Percentiles rank a stretch among this genome's conserved stretches.
These are phyloP conservation scores for Delonix regia DNA, from an alignment of 306 rosid species.

Conservation along the genomic window DNA sequence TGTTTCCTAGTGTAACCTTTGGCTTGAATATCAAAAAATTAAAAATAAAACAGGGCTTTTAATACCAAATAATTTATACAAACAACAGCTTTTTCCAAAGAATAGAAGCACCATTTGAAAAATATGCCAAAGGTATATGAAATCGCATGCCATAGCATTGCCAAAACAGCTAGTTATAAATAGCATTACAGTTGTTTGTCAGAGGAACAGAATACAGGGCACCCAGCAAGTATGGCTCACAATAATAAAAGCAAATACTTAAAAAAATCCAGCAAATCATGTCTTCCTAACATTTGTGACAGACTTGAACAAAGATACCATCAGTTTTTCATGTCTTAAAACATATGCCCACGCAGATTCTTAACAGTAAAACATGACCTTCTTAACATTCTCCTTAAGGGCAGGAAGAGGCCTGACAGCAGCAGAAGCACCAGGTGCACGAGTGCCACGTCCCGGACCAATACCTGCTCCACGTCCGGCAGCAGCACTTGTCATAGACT, in stretches of 20 bases:
- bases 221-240: neutral
- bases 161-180: too few species aligned
- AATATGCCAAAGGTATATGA: too few species aligned
- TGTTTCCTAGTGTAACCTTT: too few species aligned
- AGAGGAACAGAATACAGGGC: too few species aligned
- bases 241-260: neutral
- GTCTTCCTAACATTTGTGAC: neutral
- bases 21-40: too few species aligned
- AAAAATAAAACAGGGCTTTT: too few species aligned
- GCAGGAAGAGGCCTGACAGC: slow-evolving; percentile 94
- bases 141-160: too few species aligned
- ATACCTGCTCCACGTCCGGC: slow-evolving; percentile 65
- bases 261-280: neutral
- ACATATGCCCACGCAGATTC: neutral
- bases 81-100: too few species aligned
- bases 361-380: slow-evolving; percentile 92
- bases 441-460: slow-evolving; percentile 60
- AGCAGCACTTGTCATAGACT: slow-evolving; percentile 77
- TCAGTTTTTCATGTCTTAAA: neutral
- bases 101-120: too few species aligned
- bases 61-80: too few species aligned
- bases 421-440: slow-evolving; percentile 62
- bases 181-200: too few species aligned
- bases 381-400: slow-evolving; percentile 81
- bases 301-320: neutral